Conservation (phyloP, 352 stramenopile species). For the Chrysophaeum taylorii region DNA sequence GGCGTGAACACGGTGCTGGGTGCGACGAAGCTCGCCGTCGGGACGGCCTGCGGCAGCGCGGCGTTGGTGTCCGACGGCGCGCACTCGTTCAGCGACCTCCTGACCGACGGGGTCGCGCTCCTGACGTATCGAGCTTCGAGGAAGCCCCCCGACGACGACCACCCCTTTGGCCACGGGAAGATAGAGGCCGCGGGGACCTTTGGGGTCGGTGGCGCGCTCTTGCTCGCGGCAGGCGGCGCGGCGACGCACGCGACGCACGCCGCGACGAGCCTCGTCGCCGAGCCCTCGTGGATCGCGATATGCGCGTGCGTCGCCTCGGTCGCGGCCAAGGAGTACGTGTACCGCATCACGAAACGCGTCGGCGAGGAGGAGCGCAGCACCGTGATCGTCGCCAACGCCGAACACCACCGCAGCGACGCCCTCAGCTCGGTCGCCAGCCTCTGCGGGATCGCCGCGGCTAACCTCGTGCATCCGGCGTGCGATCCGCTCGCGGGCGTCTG, state of each 20-base stretch:
- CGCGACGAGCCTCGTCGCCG: background rate
- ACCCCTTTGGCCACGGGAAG: conserved; percentile 58
- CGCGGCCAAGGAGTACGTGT: conserved; percentile 82
- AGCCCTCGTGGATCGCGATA: background rate
- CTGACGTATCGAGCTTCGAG: conserved; percentile 3
- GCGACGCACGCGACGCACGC: background rate
- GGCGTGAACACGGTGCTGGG: conserved; percentile 13
- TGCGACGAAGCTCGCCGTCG: conserved; percentile 15
- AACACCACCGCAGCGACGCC: conserved; percentile 75
- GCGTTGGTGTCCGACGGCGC: conserved; percentile 22
- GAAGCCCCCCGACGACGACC: conserved; percentile 20
- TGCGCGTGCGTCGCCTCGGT: conserved; percentile 65
- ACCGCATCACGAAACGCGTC: conserved; percentile 75
- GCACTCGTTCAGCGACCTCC: conserved; percentile 17
- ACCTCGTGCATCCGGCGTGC: too few relatives aligned
- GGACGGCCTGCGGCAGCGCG: background rate
- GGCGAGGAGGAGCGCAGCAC: conserved; percentile 76
- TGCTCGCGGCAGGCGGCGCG: background rate
- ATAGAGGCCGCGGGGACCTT: conserved; percentile 54
- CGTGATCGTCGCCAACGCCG: conserved; percentile 94
- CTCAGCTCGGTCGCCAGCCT: conserved; percentile 57
- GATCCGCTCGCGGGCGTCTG: too few relatives aligned
- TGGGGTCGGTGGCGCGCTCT: background rate
- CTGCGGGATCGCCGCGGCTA: conserved; percentile 42
- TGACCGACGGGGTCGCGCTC: conserved; percentile 17